phyloP scores from a whole-genome alignment of 2,329 filamentous ascomycete species.

The Penicillium olsonii region DNA sequence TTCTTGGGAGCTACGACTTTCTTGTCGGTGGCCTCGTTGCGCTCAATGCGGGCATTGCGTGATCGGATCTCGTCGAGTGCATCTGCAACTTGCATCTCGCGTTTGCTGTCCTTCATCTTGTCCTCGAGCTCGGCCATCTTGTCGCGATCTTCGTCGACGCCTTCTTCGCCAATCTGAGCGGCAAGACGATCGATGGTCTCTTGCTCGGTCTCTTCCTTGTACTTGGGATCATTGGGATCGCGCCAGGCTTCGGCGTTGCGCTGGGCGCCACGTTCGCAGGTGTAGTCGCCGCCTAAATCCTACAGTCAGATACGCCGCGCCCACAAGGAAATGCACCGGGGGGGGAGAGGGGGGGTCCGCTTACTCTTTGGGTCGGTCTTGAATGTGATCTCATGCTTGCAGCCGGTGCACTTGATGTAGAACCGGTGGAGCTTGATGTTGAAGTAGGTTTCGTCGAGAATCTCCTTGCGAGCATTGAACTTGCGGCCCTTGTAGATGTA shows the following conservation, averaged over 20 bases:
- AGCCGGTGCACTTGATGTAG: slow-evolving; percentile 87
- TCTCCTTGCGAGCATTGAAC: slow-evolving; percentile 94
- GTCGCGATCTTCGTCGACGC: slow-evolving; percentile 72
- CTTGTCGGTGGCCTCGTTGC: slow-evolving; percentile 67
- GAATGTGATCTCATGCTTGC: slow-evolving; percentile 85
- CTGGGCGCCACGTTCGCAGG: slow-evolving; percentile 77
- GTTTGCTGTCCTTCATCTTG: slow-evolving; percentile 88
- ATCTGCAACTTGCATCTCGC: slow-evolving; percentile 96
- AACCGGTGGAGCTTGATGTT: slow-evolving; percentile 85
- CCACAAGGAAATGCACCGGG: background rate
- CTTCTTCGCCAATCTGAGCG: slow-evolving; percentile 66
- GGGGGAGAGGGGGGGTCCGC: background rate
- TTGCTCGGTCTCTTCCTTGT: slow-evolving; percentile 75
- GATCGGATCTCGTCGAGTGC: slow-evolving; percentile 92
- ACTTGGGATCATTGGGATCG: slow-evolving; percentile 57
- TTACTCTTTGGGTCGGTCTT: slow-evolving; percentile 87
- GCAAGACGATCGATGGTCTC: slow-evolving; percentile 83
- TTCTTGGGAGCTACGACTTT: slow-evolving; percentile 55
- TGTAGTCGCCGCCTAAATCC: slow-evolving; percentile 76
- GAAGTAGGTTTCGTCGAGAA: slow-evolving; percentile 85
- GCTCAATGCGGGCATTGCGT: slow-evolving; percentile 83
- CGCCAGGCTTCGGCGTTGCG: slow-evolving; percentile 94
- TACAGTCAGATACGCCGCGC: too few species aligned
- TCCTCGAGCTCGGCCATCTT: slow-evolving; percentile 94
- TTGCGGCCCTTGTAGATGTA: slow-evolving; percentile 93